Base-by-base conservation (phyloP, 2,329 filamentous ascomycete genomes). In the Neurospora crassa region DNA sequence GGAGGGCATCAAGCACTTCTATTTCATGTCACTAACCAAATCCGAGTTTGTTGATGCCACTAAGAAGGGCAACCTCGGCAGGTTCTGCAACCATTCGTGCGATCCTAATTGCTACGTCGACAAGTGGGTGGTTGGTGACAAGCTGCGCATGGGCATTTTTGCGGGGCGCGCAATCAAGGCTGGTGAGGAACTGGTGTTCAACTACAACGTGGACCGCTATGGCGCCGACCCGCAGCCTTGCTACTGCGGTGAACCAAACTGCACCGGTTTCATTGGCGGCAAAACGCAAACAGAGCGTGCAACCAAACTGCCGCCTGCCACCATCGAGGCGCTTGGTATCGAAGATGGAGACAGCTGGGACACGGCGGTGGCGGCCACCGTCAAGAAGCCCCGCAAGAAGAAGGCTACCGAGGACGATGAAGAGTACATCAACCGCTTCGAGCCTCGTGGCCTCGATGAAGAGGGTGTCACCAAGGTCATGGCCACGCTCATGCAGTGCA, bases 81-180 rank as follows among this genome's bases (percentile, higher is more conserved):
- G 96, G 40, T 99, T 99, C 79, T 99, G 96, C 87, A 99, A 99
- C 78, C 96, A 99, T 81, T 98, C 96, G 10, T 99, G 96, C 86
- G 97, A 96, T 80, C 96, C 96, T 20, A 99, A 99, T 79, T 98
- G 94, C 82, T 98, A 97, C 81, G 95, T 99, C 74, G 96, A 99
- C 86, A 99, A 99, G 83, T 99, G 96, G 96, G 94, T 98, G 72
- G 94, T 99, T 42, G 94, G 94, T 20, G 93, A 96, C 78, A 98
- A 97, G 84, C 85, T 98, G 79, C 94, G 96, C 77, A 99, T 99
- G 96, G 96, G 96, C 77, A 98, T 99, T 76, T 99, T 99, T 84
- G 93, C 94, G 76, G 88, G 92, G 82, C 92, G 94, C 74, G 86
- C 88, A 77, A 91, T 99, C 79, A 89, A 90, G 78, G 90, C 92